phyloP scores from a whole-genome alignment of 768 basidiomycete species.

The Cystobasidium tubakii region DNA sequence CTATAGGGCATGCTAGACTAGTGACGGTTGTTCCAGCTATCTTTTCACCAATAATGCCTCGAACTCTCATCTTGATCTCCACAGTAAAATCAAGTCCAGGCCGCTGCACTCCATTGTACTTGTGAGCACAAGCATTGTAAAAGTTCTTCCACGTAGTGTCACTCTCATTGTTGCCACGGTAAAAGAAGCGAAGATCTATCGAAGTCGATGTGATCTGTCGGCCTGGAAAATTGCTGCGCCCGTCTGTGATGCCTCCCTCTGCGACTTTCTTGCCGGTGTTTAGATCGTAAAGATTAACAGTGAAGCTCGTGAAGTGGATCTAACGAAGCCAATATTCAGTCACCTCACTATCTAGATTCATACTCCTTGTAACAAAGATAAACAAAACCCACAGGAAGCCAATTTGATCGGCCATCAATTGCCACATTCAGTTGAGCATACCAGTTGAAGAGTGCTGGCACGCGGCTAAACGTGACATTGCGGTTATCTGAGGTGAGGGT shows the following conservation, averaged over 20 bases:
- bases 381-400: constrained; percentile 24
- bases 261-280: constrained; percentile 27
- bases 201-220: constrained; percentile 24
- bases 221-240: constrained; percentile 30
- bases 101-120: constrained; percentile 7
- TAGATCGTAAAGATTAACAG: constrained; percentile 24
- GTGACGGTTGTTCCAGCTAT: constrained; percentile 10
- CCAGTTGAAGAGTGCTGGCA: constrained; percentile 19
- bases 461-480: constrained; percentile 15
- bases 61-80: constrained; percentile 2
- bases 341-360: neutral
- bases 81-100: constrained; percentile 17
- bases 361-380: neutral
- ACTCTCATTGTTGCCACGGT: constrained; percentile 27
- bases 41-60: constrained; percentile 18
- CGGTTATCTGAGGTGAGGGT: constrained; percentile 11
- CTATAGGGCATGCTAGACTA: constrained; percentile 26
- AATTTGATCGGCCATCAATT: constrained; percentile 23
- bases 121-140: constrained; percentile 34
- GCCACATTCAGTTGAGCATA: constrained; percentile 28
- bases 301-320: constrained; percentile 18
- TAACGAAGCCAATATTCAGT: neutral
- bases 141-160: constrained; percentile 14
- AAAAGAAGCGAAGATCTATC: constrained; percentile 25
- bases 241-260: constrained; percentile 3